These are phyloP conservation scores for Nadsonia starkeyi-henricii DNA, from an alignment of 1,139 yeast species.

Conservation along the genomic window DNA sequence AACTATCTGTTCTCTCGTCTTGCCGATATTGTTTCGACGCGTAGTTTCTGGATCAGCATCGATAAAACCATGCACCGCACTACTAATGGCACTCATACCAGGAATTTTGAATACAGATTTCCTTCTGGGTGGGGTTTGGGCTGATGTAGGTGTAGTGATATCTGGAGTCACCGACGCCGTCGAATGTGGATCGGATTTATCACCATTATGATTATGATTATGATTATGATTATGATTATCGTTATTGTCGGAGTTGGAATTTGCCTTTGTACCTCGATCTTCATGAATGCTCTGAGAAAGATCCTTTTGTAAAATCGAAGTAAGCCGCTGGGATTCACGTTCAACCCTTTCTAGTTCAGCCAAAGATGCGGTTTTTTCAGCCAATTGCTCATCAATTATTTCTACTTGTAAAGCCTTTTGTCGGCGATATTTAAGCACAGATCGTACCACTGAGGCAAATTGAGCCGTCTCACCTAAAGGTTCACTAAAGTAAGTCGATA, in stretches of 20 bases:
- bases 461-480: slow-evolving; percentile 76
- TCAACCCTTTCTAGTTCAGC: slow-evolving; percentile 28
- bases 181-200: slow-evolving; percentile 1
- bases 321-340: slow-evolving; percentile 29
- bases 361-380: slow-evolving; percentile 26
- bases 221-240: not conserved
- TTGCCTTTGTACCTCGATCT: too few relatives aligned
- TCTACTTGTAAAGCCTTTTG: slow-evolving; percentile 56
- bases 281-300: slow-evolving; percentile 4
- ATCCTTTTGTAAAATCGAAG: slow-evolving; percentile 19
- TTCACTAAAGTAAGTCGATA: slow-evolving; percentile 66
- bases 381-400: slow-evolving; percentile 41
- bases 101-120: slow-evolving; percentile 37
- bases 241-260: not conserved
- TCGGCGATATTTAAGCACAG: slow-evolving; percentile 53
- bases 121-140: slow-evolving; percentile 9
- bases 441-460: slow-evolving; percentile 52
- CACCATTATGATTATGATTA: not conserved
- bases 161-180: too few relatives aligned
- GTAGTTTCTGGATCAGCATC: slow-evolving; percentile 60
- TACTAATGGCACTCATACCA: slow-evolving; percentile 39
- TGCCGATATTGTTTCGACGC: slow-evolving; percentile 41
- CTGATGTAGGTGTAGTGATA: too few relatives aligned
- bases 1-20: slow-evolving; percentile 38
- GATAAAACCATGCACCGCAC: slow-evolving; percentile 52